phyloP scores from a whole-genome alignment of 108 stramenopile genomes.

The Schizochytrium sp. region DNA sequence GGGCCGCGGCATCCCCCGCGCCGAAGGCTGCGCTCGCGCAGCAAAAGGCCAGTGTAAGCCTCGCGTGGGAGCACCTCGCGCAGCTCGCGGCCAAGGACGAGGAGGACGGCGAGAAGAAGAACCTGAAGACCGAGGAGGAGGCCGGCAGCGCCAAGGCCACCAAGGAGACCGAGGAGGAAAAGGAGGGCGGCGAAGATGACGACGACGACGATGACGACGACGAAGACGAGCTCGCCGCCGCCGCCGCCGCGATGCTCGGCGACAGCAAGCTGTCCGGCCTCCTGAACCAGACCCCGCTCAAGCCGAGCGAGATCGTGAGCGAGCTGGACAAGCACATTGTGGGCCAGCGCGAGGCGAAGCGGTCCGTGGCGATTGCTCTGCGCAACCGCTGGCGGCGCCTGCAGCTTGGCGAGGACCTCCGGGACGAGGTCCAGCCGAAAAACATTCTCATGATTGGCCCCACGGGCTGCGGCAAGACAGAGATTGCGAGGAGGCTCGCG shows the following conservation, averaged over 20 bases:
- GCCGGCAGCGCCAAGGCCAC: not conserved
- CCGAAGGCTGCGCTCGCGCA: too few relatives aligned
- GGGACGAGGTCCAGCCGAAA: slow-evolving; percentile 87
- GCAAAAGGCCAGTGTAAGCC: not conserved
- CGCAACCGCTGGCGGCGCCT: slow-evolving; percentile 94
- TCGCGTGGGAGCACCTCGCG: not conserved
- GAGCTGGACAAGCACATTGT: slow-evolving; percentile 85
- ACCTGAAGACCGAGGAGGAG: not conserved
- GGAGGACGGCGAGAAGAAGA: not conserved
- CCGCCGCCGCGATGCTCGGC: not conserved
- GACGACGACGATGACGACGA: not conserved
- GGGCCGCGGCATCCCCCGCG: too few relatives aligned
- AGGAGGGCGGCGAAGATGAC: not conserved
- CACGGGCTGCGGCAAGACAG: slow-evolving; percentile 97
- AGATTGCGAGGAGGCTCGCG: slow-evolving; percentile 93
- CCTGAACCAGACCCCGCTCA: not conserved
- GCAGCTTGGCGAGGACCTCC: slow-evolving; percentile 72
- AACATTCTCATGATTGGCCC: slow-evolving; percentile 99
- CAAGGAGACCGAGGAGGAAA: not conserved
- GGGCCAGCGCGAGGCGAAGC: slow-evolving; percentile 86
- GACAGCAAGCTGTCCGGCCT: not conserved
- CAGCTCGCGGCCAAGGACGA: not conserved
- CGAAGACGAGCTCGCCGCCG: not conserved
- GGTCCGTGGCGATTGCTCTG: slow-evolving; percentile 95
- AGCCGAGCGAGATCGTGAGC: slow-evolving; percentile 3